Conservation (phyloP, 352 stramenopile species). For the Albugo candida region DNA sequence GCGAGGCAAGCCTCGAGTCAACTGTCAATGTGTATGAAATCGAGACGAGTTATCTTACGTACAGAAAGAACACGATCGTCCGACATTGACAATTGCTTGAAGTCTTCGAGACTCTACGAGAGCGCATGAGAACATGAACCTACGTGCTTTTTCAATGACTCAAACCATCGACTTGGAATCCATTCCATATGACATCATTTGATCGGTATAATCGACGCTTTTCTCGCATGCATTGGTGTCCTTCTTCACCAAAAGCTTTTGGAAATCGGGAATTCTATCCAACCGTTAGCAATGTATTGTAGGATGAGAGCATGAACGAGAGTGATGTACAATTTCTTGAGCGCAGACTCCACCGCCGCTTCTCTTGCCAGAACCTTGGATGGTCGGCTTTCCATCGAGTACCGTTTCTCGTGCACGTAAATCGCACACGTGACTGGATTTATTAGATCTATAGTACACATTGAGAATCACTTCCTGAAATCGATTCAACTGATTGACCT, state of each 20-base stretch:
- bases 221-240: slow-evolving; percentile 1
- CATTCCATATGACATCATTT: neutral
- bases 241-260: slow-evolving; percentile 9
- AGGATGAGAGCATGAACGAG: slow-evolving; percentile 1
- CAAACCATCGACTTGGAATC: slow-evolving; percentile 3
- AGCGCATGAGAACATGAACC: neutral
- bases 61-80: slow-evolving; percentile 50
- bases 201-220: slow-evolving; percentile 1
- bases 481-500: neutral
- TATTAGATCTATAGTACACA: slow-evolving; percentile 1
- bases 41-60: neutral
- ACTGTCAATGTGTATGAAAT: slow-evolving; percentile 12
- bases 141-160: no score
- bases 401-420: slow-evolving; percentile 8
- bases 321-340: slow-evolving; percentile 9
- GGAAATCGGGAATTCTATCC: slow-evolving; percentile 1
- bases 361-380: slow-evolving; percentile 14
- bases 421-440: slow-evolving; percentile 10
- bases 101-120: slow-evolving; percentile 34
- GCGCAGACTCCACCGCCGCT: slow-evolving; percentile 9
- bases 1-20: slow-evolving; percentile 24
- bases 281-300: neutral
- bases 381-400: neutral
- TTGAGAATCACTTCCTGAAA: neutral
- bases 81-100: slow-evolving; percentile 34